Evolutionary conservation across 2,329 filamentous ascomycete species (phyloP).

Genomic region (Teratosphaeriaceae sp.): DNA sequence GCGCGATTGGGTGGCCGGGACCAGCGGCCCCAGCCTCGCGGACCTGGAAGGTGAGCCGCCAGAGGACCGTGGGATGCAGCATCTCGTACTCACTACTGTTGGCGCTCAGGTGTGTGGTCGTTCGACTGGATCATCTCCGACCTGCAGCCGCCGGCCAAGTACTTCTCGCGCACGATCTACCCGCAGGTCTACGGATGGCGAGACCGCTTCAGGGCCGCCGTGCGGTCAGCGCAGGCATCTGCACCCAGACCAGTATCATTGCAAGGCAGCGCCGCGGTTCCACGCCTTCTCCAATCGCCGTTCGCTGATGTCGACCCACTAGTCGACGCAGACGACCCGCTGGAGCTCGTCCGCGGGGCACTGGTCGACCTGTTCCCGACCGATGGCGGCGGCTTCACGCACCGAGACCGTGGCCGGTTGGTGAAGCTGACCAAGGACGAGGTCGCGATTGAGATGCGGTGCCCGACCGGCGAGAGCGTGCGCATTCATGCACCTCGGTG

Average conservation of each 20-base stretch:
- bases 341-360: slow-evolving; percentile 48
- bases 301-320: slow-evolving; percentile 41
- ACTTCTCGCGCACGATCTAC: slow-evolving; percentile 48
- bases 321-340: slow-evolving; percentile 48
- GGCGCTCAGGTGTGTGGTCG: slow-evolving; percentile 30
- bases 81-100: not conserved
- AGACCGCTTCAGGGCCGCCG: slow-evolving; percentile 48
- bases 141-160: slow-evolving; percentile 46
- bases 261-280: slow-evolving; percentile 39
- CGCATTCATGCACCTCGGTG: slow-evolving; percentile 57
- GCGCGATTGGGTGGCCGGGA: slow-evolving; percentile 57
- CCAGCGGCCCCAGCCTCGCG: slow-evolving; percentile 46
- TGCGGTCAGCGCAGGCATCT: slow-evolving; percentile 37
- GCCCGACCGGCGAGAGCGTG: slow-evolving; percentile 37
- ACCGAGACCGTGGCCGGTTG: slow-evolving; percentile 52
- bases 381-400: slow-evolving; percentile 51
- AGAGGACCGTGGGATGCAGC: not conserved
- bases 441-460: slow-evolving; percentile 51
- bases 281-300: slow-evolving; percentile 38
- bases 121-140: slow-evolving; percentile 56
- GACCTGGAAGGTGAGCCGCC: slow-evolving; percentile 52
- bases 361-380: slow-evolving; percentile 54
- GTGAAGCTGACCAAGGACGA: slow-evolving; percentile 48
- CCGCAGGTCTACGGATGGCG: slow-evolving; percentile 61
- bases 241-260: slow-evolving; percentile 39